phyloP scores from a whole-genome alignment of 2,329 filamentous ascomycete species.

The Sporothrix sp. region DNA sequence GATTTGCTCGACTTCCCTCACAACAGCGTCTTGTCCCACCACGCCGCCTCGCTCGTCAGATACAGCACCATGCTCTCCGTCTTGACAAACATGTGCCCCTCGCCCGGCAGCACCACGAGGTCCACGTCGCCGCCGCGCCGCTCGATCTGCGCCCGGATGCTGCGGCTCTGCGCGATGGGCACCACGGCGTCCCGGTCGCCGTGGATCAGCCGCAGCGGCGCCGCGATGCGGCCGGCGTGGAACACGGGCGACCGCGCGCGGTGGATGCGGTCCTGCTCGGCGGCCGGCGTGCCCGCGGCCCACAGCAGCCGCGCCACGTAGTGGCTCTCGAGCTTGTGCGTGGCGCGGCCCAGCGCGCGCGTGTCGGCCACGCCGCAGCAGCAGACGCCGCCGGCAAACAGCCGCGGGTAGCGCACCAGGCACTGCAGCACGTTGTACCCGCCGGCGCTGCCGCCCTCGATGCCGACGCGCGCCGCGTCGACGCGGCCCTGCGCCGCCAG shows the following conservation, averaged over 20 bases:
- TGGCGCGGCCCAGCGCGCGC: conserved; percentile 34
- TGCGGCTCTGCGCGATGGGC: conserved; percentile 44
- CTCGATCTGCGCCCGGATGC: conserved; percentile 39
- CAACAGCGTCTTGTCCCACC: conserved; percentile 36
- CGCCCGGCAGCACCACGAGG: conserved; percentile 37
- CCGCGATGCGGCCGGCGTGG: conserved; percentile 36
- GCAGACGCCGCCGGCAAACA: conserved; percentile 40
- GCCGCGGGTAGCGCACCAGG: conserved; percentile 34
- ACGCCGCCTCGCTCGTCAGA: conserved; percentile 36
- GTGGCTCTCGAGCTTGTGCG: conserved; percentile 47
- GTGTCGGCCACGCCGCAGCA: conserved; percentile 43
- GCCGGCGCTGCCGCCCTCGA: conserved; percentile 38
- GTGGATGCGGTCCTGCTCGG: conserved; percentile 31
- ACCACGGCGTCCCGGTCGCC: conserved; percentile 48
- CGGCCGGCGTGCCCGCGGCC: conserved; percentile 23
- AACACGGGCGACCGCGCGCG: conserved; percentile 39
- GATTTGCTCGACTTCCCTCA: neutral
- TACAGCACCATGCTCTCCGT: conserved; percentile 30
- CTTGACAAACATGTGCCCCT: conserved; percentile 41
- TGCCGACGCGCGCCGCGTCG: conserved; percentile 12
- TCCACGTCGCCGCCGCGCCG: conserved; percentile 34
- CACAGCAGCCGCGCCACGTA: conserved; percentile 40
- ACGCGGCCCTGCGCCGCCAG: conserved; percentile 23
- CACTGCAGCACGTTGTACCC: conserved; percentile 44
- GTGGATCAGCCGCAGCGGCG: conserved; percentile 46